Percentiles rank a stretch among this genome's conserved stretches.
These are phyloP conservation scores for Sporothrix inflata DNA, from an alignment of 2,329 filamentous ascomycete genomes.

Conservation along the genomic window DNA sequence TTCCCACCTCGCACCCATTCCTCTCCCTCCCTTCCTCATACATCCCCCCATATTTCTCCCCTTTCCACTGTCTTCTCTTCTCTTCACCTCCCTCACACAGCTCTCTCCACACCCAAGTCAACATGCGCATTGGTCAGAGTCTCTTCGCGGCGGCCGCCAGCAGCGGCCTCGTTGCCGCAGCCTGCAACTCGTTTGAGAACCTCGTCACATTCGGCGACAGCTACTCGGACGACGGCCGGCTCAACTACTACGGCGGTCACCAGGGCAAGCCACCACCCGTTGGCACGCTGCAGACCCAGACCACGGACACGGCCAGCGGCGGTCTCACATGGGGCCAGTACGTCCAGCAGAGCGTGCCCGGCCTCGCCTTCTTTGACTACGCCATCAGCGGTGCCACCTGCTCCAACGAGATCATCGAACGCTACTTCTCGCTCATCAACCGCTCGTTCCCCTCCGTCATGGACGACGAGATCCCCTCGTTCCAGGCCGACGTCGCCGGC, in stretches of 20 bases:
- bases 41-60: background rate
- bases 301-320: conserved; percentile 62
- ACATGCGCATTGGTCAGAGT: background rate
- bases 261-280: conserved; percentile 64
- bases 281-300: conserved; percentile 53
- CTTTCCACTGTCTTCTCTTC: background rate
- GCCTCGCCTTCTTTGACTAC: conserved; percentile 65
- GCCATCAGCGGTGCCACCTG: conserved; percentile 74
- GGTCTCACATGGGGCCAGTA: conserved; percentile 72
- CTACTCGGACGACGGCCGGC: conserved; percentile 73
- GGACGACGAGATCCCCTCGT: conserved; percentile 64
- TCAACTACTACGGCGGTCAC: conserved; percentile 64
- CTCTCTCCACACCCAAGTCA: background rate
- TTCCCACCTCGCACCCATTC: background rate
- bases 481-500: conserved; percentile 51
- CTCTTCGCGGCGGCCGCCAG: conserved; percentile 20
- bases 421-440: conserved; percentile 55
- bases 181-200: conserved; percentile 56
- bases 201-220: conserved; percentile 75
- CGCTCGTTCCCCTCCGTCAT: conserved; percentile 63
- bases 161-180: background rate
- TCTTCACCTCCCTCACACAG: background rate
- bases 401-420: conserved; percentile 67
- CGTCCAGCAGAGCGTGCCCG: conserved; percentile 62
- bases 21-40: background rate